Evolutionary conservation across 257 asterid species (phyloP).

Genomic region (Penstemon davidsonii): DNA sequence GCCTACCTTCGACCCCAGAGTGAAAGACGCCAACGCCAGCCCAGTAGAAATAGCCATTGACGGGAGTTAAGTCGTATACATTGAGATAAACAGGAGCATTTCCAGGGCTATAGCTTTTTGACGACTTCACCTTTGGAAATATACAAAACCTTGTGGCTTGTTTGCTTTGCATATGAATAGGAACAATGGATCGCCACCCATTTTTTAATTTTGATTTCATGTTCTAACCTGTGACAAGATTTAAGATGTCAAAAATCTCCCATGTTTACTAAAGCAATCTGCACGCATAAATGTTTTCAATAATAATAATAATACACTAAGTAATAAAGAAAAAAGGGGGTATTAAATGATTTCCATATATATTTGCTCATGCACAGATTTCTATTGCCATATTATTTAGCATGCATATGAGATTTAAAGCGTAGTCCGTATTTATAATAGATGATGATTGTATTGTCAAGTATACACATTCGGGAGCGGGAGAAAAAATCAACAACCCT

Average conservation of each 20-base stretch:
- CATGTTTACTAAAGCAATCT: background rate
- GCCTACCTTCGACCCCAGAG: constrained; percentile 86
- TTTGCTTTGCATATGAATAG: constrained; percentile 48
- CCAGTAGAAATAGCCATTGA: constrained; percentile 79
- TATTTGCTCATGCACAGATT: background rate
- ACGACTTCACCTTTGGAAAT: constrained; percentile 60
- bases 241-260: constrained; percentile 19
- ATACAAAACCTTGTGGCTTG: constrained; percentile 46
- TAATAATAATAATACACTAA: background rate
- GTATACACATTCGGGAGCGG: background rate
- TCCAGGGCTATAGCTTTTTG: constrained; percentile 42
- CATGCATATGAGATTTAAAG: background rate
- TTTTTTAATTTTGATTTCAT: constrained; percentile 50
- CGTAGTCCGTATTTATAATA: background rate
- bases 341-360: background rate
- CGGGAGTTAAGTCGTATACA: constrained; percentile 72
- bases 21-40: constrained; percentile 89
- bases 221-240: constrained; percentile 42
- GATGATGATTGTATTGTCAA: background rate
- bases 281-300: background rate
- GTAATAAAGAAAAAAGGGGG: constrained; percentile 10
- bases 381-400: background rate
- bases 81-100: constrained; percentile 71
- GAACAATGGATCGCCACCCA: constrained; percentile 58
- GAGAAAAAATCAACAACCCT: background rate